These are phyloP conservation scores for Phenoliferia sp. DNA, from an alignment of 1,284 basidiomycete genomes.

Conservation along the genomic window DNA sequence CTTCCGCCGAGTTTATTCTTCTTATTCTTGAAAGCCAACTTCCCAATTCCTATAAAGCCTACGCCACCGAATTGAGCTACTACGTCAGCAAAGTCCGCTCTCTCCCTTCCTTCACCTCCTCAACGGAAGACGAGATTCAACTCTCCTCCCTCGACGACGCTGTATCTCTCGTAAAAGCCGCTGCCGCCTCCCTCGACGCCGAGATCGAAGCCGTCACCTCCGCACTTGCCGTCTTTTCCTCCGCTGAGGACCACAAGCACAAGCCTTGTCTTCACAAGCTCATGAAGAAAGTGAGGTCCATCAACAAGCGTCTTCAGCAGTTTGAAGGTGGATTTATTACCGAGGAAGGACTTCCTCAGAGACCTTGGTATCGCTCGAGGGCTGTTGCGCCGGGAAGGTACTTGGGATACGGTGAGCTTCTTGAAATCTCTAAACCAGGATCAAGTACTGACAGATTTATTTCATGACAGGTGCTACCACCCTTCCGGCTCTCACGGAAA, in stretches of 20 bases:
- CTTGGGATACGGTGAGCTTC: constrained; percentile 43
- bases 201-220: constrained; percentile 42
- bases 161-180: constrained; percentile 52
- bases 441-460: neutral
- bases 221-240: neutral
- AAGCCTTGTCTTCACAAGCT: constrained; percentile 35
- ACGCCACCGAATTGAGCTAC: constrained; percentile 57
- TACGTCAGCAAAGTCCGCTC: constrained; percentile 53
- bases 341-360: constrained; percentile 59
- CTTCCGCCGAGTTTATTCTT: neutral
- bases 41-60: constrained; percentile 45
- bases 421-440: constrained; percentile 6
- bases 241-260: constrained; percentile 35
- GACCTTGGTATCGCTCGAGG: constrained; percentile 53
- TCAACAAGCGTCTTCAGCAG: constrained; percentile 64
- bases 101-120: constrained; percentile 14
- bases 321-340: constrained; percentile 86
- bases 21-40: neutral
- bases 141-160: constrained; percentile 51
- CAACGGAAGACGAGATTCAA: constrained; percentile 39
- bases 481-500: constrained; percentile 43
- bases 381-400: constrained; percentile 73
- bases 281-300: constrained; percentile 49
- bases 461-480: constrained; percentile 40
- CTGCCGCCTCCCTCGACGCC: constrained; percentile 55